Evolutionary conservation across 2,329 filamentous ascomycete species (phyloP), one percentile per base, ranked within the genome.

Genomic region (Fusarium dimerum): DNA sequence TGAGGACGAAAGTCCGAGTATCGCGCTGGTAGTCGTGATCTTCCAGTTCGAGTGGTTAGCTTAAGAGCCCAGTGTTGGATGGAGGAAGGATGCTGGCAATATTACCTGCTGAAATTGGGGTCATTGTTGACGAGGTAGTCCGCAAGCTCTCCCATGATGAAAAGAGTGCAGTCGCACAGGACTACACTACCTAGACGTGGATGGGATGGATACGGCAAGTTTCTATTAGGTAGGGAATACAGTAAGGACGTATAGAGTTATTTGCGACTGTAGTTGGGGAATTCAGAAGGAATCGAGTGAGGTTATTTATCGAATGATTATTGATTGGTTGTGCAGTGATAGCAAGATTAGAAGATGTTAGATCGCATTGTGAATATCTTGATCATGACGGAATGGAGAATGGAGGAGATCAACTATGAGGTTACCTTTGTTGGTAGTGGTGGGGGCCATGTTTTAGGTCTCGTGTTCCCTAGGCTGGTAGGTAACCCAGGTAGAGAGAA

Each of bases 1-100:
- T 93, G 90, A 6, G 83, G 73, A 38, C 84, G 79, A 67, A 96
- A 96, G 70, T 96, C 92, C 44, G 91, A 92, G 74, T 95, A 96
- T 43, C 96, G 84, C 6, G 91, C 92, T 12, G 90, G 86, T 12
- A 96, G 80, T 45, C 92, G 89, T 57, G 86, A 82, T 74, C 87
- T 91, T 60, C 16, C 20, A n/a, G 5, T 2, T 18, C 11, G 6
- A 47, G 53, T n/a, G 58, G 48, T 40, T 6, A 43, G 16, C 13
- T 8, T n/a, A 42, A n/a, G 7, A 16, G 10, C 11, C 7, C 13
- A 29, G 15, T 8, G 17, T 26, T 26, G 17, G 6, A 18, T 9
- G 17, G 9, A 20, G 12, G 32, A 16, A 40, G 36, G 40, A 12
- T 13, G 38, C 34, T 12, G 40, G 18, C 16, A 7, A 7, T 26